Evolutionary conservation across 2,329 filamentous ascomycete species (phyloP).

Genomic region (Paracorniculantispora psalliotae): DNA sequence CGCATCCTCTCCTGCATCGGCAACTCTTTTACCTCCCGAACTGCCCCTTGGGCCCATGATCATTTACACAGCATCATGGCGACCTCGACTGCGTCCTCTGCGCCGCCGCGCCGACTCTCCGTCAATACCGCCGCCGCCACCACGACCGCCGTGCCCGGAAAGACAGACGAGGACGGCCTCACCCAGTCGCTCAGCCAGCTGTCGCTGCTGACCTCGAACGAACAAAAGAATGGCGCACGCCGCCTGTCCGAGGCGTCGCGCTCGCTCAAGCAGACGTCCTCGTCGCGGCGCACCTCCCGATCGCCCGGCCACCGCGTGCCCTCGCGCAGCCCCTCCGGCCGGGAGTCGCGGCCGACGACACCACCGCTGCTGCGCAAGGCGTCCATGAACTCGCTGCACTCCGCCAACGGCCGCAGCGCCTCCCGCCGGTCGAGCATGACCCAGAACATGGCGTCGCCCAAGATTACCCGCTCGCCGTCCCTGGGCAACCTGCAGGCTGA

Average conservation of each 20-base stretch:
- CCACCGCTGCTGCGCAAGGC: conserved; percentile 51
- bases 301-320: conserved; percentile 33
- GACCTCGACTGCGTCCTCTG: conserved; percentile 18
- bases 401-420: conserved; percentile 36
- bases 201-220: conserved; percentile 32
- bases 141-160: background rate
- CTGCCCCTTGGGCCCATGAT: conserved; percentile 2
- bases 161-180: conserved; percentile 30
- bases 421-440: conserved; percentile 46
- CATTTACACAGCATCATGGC: conserved; percentile 22
- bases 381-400: conserved; percentile 53
- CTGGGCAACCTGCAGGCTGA: conserved; percentile 22
- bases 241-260: conserved; percentile 26
- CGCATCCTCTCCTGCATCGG: background rate
- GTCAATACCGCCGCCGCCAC: conserved; percentile 19
- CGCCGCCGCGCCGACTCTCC: conserved; percentile 31
- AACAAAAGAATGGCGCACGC: conserved; percentile 20
- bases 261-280: conserved; percentile 32
- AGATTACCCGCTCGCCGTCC: conserved; percentile 32
- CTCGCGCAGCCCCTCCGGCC: conserved; percentile 40
- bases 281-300: conserved; percentile 32
- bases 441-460: conserved; percentile 41
- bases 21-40: background rate
- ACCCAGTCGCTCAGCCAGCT: conserved; percentile 41
- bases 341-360: conserved; percentile 42